A percentile compares a stretch with the other conserved stretches of the same genome.
Conservation (phyloP, 2,329 filamentous ascomycete species). For the Aspergillus pseudoviridinutans region DNA sequence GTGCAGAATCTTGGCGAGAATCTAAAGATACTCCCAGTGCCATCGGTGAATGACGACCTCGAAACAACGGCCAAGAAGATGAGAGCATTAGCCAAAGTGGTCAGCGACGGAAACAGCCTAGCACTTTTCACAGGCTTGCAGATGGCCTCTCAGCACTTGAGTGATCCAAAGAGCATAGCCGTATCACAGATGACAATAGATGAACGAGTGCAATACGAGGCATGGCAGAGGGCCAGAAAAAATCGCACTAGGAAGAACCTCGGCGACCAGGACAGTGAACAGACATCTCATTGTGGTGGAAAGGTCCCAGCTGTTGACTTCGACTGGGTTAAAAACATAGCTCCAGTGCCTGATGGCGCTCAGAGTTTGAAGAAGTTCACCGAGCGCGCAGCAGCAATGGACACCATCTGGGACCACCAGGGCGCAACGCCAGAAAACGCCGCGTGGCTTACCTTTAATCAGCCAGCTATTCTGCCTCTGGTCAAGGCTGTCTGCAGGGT, state of each 20-base stretch:
- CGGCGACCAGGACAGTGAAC: background rate
- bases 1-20: conserved; percentile 3
- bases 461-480: conserved; percentile 13
- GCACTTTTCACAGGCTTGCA: conserved; percentile 17
- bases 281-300: background rate
- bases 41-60: conserved; percentile 14
- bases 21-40: conserved; percentile 10
- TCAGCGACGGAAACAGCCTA: conserved; percentile 15
- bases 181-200: conserved; percentile 9
- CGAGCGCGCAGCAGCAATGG: conserved; percentile 18
- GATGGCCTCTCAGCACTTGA: conserved; percentile 2
- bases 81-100: conserved; percentile 10
- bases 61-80: conserved; percentile 16
- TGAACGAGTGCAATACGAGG: conserved; percentile 13
- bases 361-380: conserved; percentile 17
- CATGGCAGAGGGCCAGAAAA: conserved; percentile 9
- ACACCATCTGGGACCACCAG: conserved; percentile 16
- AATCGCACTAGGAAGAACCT: background rate
- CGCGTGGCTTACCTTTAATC: conserved; percentile 19
- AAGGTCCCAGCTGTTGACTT: conserved; percentile 2
- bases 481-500: conserved; percentile 23
- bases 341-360: conserved; percentile 12
- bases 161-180: conserved; percentile 10
- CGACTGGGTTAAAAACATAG: conserved; percentile 15
- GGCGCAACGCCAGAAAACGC: conserved; percentile 23